A percentile compares a stretch with the other conserved stretches of the same genome.
These are phyloP conservation scores for Fusarium chuoi DNA, from an alignment of 2,329 filamentous ascomycete species.

Conservation along the genomic window DNA sequence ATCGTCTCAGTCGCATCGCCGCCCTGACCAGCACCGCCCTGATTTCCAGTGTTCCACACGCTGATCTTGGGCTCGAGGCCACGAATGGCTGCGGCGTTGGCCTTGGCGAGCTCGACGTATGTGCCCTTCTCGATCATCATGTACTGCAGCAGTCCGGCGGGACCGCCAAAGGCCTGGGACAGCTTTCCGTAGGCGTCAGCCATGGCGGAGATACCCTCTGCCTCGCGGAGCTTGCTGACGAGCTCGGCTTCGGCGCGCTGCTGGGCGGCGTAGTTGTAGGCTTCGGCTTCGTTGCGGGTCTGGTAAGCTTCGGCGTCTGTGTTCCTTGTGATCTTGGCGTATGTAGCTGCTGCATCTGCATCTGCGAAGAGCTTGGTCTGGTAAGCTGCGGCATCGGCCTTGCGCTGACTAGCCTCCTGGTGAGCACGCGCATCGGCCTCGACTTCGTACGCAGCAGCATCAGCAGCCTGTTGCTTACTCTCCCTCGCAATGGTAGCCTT, in stretches of 20 bases:
- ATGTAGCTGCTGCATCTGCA: conserved; percentile 56
- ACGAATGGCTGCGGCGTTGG: conserved; percentile 79
- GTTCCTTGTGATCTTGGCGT: conserved; percentile 61
- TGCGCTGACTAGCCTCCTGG: conserved; percentile 63
- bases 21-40: conserved; percentile 50
- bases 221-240: conserved; percentile 74
- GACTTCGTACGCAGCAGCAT: conserved; percentile 72
- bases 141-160: conserved; percentile 81
- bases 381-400: conserved; percentile 63
- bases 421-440: conserved; percentile 68
- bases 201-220: conserved; percentile 80
- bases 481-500: conserved; percentile 78
- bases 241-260: conserved; percentile 69
- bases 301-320: conserved; percentile 65
- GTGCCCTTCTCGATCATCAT: conserved; percentile 88
- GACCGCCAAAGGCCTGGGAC: conserved; percentile 78
- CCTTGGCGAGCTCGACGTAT: conserved; percentile 79
- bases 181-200: conserved; percentile 82
- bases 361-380: conserved; percentile 60
- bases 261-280: conserved; percentile 49
- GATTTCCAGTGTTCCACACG: conserved; percentile 83
- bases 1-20: conserved; percentile 68
- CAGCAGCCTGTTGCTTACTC: conserved; percentile 74
- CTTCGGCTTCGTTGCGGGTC: conserved; percentile 59
- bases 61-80: conserved; percentile 90